Conservation (phyloP, 176 grass and related monocot genomes). For the Musa troglodytarum region DNA sequence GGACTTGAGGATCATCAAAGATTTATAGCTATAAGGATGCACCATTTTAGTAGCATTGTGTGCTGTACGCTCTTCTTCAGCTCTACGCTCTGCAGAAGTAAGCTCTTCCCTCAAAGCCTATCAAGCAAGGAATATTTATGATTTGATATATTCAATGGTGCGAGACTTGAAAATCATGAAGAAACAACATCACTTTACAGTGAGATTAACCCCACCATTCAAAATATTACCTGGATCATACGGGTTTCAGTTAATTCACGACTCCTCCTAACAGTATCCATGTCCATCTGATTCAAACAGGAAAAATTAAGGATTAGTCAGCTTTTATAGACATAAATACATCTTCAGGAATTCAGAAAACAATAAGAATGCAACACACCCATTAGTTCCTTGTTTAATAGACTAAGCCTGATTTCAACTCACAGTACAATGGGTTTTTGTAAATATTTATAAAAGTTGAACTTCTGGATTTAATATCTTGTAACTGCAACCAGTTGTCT, state of each 20-base stretch:
- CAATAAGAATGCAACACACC: background rate
- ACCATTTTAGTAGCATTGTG: slow-evolving; percentile 99
- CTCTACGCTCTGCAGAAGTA: slow-evolving; percentile 65
- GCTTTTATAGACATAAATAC: background rate
- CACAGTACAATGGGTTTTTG: background rate
- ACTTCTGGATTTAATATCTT: background rate
- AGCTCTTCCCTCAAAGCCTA: slow-evolving; percentile 96
- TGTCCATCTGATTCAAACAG: slow-evolving; percentile 80
- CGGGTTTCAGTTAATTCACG: slow-evolving; percentile 96
- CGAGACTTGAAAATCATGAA: background rate
- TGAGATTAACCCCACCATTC: background rate
- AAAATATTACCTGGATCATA: slow-evolving; percentile 73
- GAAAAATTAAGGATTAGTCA: background rate
- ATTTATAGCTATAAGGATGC: slow-evolving; percentile 17
- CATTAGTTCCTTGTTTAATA: background rate
- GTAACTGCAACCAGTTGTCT: background rate
- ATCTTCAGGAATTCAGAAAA: background rate
- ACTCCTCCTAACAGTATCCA: slow-evolving; percentile 67
- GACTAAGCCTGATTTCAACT: background rate
- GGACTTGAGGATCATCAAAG: slow-evolving; percentile 9
- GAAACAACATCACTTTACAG: background rate
- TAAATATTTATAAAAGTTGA: background rate
- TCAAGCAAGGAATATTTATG: slow-evolving; percentile 21
- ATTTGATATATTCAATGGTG: background rate
- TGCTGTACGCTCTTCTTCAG: slow-evolving; percentile 90